Evolutionary conservation across 2,329 filamentous ascomycete genomes (phyloP), one percentile per base, ranked within the genome.

Genomic region (Elsinoe perseae): DNA sequence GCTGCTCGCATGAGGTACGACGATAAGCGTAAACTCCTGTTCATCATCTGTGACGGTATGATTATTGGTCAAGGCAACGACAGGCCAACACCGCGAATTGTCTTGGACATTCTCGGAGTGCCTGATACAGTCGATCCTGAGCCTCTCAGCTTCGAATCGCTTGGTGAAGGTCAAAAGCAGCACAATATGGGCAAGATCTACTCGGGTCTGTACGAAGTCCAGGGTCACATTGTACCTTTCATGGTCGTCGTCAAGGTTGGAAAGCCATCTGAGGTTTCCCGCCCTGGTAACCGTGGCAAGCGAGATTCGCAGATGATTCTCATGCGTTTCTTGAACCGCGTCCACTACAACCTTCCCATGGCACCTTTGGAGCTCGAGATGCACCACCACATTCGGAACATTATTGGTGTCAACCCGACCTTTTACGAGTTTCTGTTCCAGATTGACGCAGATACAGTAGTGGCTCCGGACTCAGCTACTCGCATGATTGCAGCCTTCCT

Each of bases 161-260:
- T 98, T 32, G 93, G 93, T 58, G 92, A 97, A 73, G 93, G 93
- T 69, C 82, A 87, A 74, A 95, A 95, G 75, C 93, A 97, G 72
- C 93, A 97, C 77, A 98, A 98, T 72, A 97, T 97, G 92, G 93
- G 88, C 72, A 98, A 98, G 73, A 84, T 96, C 62, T 98, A 98
- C 74, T 96, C 93, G 18, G 93, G 93, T 67, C 78, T 98, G 4
- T 98, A 98, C 70, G 93, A 98, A 73, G 91, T 96, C 5, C 89
- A 96, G 68, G 93, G 93, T 61, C 92, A 98, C 69, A 97, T 98
- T 63, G 93, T 98, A 44, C 93, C 93, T 20, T 98, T 95, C 81
- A 71, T 98, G 70, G 93, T 98, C 54, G 79, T 98, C 44, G 91
- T 97, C 73, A 98, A 98, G 79, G 83, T 97, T 63, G 93, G 93